Evolutionary conservation across 1,139 yeast genomes (phyloP).

Genomic region (Suhomyces coccinellae): DNA sequence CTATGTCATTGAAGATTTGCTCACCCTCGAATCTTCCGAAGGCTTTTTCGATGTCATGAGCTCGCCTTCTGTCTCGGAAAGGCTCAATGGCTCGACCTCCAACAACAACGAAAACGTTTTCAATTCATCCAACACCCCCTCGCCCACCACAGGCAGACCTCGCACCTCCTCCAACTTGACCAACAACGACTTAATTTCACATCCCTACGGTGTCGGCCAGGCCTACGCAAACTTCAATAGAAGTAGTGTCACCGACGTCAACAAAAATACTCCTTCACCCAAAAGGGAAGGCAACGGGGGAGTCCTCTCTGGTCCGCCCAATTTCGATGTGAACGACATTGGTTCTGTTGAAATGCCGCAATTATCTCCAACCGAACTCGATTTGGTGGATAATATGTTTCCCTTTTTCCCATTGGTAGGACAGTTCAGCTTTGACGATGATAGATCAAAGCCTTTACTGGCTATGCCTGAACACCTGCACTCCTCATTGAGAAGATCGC

Average conservation of each 20-base stretch:
- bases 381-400: slow-evolving; percentile 35
- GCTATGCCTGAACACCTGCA: slow-evolving; percentile 21
- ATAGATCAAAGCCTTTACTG: slow-evolving; percentile 40
- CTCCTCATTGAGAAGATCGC: slow-evolving; percentile 7
- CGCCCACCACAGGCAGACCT: slow-evolving; percentile 9
- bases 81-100: slow-evolving; percentile 7
- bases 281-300: background rate
- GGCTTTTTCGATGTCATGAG: slow-evolving; percentile 35
- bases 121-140: slow-evolving; percentile 9
- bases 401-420: slow-evolving; percentile 58
- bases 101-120: slow-evolving; percentile 7
- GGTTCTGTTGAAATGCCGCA: slow-evolving; percentile 11
- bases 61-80: slow-evolving; percentile 7
- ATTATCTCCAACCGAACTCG: slow-evolving; percentile 17
- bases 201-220: background rate
- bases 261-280: slow-evolving; percentile 9
- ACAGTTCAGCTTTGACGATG: slow-evolving; percentile 40
- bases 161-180: slow-evolving; percentile 8
- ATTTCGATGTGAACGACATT: slow-evolving; percentile 9
- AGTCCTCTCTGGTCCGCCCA: background rate
- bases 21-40: slow-evolving; percentile 32
- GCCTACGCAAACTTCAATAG: background rate
- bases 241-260: slow-evolving; percentile 2
- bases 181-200: slow-evolving; percentile 4
- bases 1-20: slow-evolving; percentile 35